Base-by-base conservation (phyloP, 179 eudicot genomes). In the Beta macrorhiza region DNA sequence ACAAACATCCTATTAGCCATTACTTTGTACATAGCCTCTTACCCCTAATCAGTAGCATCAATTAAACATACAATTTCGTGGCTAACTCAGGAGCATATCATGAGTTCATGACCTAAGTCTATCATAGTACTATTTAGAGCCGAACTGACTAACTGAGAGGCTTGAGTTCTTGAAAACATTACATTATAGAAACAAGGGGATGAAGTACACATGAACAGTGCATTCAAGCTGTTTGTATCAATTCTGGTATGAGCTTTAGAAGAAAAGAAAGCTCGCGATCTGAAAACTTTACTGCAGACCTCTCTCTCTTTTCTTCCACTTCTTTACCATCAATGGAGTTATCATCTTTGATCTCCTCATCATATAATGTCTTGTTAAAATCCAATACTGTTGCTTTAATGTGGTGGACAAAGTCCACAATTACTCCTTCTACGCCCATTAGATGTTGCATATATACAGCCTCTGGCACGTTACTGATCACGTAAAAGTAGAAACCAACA, bases 371-470 rank as follows among this genome's bases (percentile, higher is more conserved):
- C 62, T 78, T 58, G 42, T 25, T 32, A 22, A 77, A 64, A 13
- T 57, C 72, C 19, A 80, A 59, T n/a, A 80, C 80, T 53, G 77
- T 80, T 52, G 69, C 78, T 61, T 75, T 76, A 14, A 85, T 85
- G 15, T 85, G 80, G 59, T 29, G 74, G 17, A 82, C 85, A 61
- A 55, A 79, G 65, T 85, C 87, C 11, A 78, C 85, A 22, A 85
- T 69, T 25, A 82, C 87, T 7, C 87, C 87, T 62, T 82, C 87
- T 5, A 85, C 45, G 15, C 87, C 85, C 83, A 82, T 85, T 20
- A 82, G 59, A 45, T 79, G 78, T 67, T 85, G 87, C 53, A 85
- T 71, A 25, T 85, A 85, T 17, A 85, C 87, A 8, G 84, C 87
- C 75, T 85, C 87, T 49, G 84, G 77, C 71, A 82, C 80, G 32